phyloP scores from a whole-genome alignment of 2,329 filamentous ascomycete species.

The Intubia oerlemansii region DNA sequence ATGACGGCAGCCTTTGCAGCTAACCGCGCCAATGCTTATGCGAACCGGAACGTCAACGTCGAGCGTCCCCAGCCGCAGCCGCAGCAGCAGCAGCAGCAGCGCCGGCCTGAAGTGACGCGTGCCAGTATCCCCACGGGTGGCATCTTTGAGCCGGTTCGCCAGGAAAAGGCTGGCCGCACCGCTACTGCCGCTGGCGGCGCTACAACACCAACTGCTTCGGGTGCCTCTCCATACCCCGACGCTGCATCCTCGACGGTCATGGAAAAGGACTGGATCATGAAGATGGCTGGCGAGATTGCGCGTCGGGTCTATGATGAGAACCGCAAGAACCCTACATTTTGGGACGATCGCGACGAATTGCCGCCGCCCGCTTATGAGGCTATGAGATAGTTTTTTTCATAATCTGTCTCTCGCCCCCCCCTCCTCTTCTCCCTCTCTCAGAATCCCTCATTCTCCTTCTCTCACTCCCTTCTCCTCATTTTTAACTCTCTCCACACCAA shows the following conservation, averaged over 20 bases:
- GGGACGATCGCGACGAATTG: constrained; percentile 32
- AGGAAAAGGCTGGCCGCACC: too few relatives aligned
- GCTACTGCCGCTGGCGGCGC: too few relatives aligned
- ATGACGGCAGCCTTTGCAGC: too few relatives aligned
- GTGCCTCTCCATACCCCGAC: too few relatives aligned
- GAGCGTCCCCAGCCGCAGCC: background rate
- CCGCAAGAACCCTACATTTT: constrained; percentile 27
- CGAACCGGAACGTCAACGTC: too few relatives aligned
- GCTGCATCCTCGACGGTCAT: too few relatives aligned
- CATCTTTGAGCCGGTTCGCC: constrained; percentile 4
- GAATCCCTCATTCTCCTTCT: too few relatives aligned
- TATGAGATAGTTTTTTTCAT: constrained; percentile 4
- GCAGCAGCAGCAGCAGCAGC: background rate
- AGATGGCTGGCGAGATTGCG: constrained; percentile 87
- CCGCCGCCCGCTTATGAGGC: constrained; percentile 41
- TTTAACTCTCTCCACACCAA: background rate
- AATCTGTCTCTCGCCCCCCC: too few relatives aligned
- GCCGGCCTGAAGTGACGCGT: constrained; percentile 4
- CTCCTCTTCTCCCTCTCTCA: background rate
- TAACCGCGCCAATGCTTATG: too few relatives aligned
- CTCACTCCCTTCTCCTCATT: background rate
- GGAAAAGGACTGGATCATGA: constrained; percentile 72
- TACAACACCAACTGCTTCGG: too few relatives aligned
- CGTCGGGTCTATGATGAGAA: constrained; percentile 78
- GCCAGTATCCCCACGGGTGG: constrained; percentile 2